phyloP scores from a whole-genome alignment of 192 early-diverging fungal genomes.

The Rhizoclosmatium sp. region DNA sequence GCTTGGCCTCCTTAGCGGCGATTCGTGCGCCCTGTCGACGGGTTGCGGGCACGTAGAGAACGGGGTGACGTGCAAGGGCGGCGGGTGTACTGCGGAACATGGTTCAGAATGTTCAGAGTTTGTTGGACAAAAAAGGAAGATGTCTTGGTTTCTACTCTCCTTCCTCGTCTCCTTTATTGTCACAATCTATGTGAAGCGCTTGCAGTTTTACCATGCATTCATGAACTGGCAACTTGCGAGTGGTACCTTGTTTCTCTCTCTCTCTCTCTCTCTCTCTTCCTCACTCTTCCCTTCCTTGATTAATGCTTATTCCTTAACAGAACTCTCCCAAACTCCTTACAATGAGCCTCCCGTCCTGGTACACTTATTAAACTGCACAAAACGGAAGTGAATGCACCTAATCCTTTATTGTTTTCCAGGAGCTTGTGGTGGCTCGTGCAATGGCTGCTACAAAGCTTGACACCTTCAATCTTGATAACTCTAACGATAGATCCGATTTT shows the following conservation, averaged over 20 bases:
- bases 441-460: conserved; percentile 27
- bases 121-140: not conserved
- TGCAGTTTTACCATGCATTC: not conserved
- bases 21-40: conserved; percentile 12
- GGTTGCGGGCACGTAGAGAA: conserved; percentile 14
- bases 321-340: conserved; percentile 20
- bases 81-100: not conserved
- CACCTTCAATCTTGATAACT: not conserved
- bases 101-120: not conserved
- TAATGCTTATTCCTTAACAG: not conserved
- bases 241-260: not conserved
- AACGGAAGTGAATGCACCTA: not conserved
- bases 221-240: not conserved
- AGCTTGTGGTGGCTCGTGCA: conserved; percentile 23
- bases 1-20: conserved; percentile 7
- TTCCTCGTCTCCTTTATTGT: not conserved
- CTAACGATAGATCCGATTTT: conserved; percentile 4
- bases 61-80: conserved; percentile 9
- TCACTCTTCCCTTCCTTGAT: not conserved
- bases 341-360: conserved; percentile 12
- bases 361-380: not conserved
- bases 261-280: not conserved
- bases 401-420: conserved; percentile 7
- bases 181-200: not conserved
- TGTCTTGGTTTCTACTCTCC: not conserved